These are phyloP conservation scores for Neonectria sp. DNA, from an alignment of 2,329 filamentous ascomycete species.

Conservation along the genomic window DNA sequence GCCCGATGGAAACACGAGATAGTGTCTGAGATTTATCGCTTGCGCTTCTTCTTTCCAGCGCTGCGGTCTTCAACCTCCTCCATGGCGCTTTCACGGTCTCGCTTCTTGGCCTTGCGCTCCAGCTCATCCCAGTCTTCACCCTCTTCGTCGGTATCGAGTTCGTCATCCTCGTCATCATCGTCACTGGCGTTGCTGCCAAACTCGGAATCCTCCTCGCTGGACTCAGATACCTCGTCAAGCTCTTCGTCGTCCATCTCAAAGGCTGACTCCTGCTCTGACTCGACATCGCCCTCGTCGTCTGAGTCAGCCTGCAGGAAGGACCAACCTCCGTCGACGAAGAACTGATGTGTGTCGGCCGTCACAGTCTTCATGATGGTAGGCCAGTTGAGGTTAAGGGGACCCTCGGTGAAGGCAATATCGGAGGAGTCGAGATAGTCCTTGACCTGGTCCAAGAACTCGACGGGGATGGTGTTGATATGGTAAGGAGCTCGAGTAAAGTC, in stretches of 20 bases:
- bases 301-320: conserved; percentile 90
- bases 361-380: conserved; percentile 99
- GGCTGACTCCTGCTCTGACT: conserved; percentile 90
- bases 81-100: conserved; percentile 75
- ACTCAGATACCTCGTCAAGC: conserved; percentile 84
- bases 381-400: conserved; percentile 98
- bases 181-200: conserved; percentile 92
- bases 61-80: conserved; percentile 77
- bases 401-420: conserved; percentile 94
- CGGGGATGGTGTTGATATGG: conserved; percentile 98
- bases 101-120: conserved; percentile 91
- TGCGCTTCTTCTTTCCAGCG: conserved; percentile 69
- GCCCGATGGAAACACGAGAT: neutral
- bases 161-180: conserved; percentile 79
- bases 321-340: conserved; percentile 97
- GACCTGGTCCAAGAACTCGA: conserved; percentile 93
- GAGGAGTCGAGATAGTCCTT: conserved; percentile 98
- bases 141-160: conserved; percentile 78
- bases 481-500: conserved; percentile 92
- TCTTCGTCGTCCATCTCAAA: conserved; percentile 94
- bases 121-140: conserved; percentile 96
- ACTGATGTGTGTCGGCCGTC: conserved; percentile 91
- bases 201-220: conserved; percentile 87
- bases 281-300: conserved; percentile 85
- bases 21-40: conserved; percentile 48